Evolutionary conservation across 2,329 filamentous ascomycete genomes (phyloP), one percentile per base, ranked within the genome.

Genomic region (Didymella glomerata): DNA sequence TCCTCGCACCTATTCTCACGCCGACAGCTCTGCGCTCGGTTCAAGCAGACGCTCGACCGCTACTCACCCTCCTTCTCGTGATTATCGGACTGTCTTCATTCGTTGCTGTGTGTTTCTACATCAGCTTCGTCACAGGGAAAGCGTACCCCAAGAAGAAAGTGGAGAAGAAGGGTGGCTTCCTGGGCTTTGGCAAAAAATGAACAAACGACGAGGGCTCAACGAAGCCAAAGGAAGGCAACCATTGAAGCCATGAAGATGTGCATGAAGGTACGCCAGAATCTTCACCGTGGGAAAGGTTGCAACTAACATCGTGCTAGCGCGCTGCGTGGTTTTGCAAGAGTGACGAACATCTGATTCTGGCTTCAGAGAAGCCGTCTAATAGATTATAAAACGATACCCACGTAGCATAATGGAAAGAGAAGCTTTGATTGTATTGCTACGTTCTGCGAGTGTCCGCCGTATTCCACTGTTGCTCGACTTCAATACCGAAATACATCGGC

Each of bases 61-160:
- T 98, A 68, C 86, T 97, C 67, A 89, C 89, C 18, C 96, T 93
- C 0, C 79, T 91, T 57, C 93, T 98, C 78, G 86, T 94, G 48
- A 80, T 97, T 56, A 84, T 87, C 61, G 92, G 92, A 45, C 83
- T 97, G 11, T 60, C 62, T 9, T 46, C 62, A 4, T 67, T 72
- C 34, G 67, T 68, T 25, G 50, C 54, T 3, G 42, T 72, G 18
- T 69, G 67, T 54, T 72, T 69, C 64, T 73, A 70, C 55, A 67
- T 71, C 51, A 63, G 67, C 55, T 72, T 72, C 27, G 71, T 71
- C 47, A 73, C 71, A 46, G 66, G 68, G 41, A 69, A 70, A 56
- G 68, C 68, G 48, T 68, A 69, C 41, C 68, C 68, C 9, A 68
- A 69, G 52, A 71, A 72, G 62, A 66, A 66, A 41, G 62, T 67